These are phyloP conservation scores for Haplosporangium sp. DNA, from an alignment of 371 early-diverging fungal species.

Conservation along the genomic window DNA sequence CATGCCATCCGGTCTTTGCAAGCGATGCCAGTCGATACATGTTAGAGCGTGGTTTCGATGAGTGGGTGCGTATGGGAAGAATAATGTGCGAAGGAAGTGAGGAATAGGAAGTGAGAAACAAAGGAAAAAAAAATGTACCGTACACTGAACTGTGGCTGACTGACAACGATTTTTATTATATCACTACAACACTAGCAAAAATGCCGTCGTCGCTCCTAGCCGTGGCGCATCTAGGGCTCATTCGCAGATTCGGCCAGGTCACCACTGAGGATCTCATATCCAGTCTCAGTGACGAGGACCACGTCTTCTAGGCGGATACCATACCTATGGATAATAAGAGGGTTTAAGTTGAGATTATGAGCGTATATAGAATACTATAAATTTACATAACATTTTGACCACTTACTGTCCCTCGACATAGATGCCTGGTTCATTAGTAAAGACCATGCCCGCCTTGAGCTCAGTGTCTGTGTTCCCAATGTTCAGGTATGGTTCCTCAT, in stretches of 20 bases:
- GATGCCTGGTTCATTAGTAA: constrained; percentile 71
- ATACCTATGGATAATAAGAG: constrained; percentile 25
- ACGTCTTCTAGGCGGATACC: constrained; percentile 73
- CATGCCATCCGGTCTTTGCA: constrained; percentile 27
- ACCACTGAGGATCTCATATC: constrained; percentile 62
- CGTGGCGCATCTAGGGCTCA: constrained; percentile 47
- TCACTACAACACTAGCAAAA: neutral
- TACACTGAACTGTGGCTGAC: neutral
- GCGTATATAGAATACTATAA: neutral
- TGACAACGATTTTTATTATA: too few species aligned
- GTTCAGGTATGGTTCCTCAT: constrained; percentile 72
- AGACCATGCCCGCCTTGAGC: constrained; percentile 65
- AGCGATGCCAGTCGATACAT: constrained; percentile 49
- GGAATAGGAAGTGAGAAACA: neutral
- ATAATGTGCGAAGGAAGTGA: neutral
- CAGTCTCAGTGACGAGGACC: constrained; percentile 62
- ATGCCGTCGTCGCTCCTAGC: neutral
- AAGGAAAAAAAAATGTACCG: neutral
- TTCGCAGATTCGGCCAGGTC: constrained; percentile 62
- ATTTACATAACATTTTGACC: neutral
- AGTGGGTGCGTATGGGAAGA: neutral
- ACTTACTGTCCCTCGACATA: constrained; percentile 60
- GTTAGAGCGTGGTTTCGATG: neutral
- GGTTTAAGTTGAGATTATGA: neutral
- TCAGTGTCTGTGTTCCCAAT: constrained; percentile 60